phyloP scores from a whole-genome alignment of 768 basidiomycete species.

The Filobasidium floriforme region DNA sequence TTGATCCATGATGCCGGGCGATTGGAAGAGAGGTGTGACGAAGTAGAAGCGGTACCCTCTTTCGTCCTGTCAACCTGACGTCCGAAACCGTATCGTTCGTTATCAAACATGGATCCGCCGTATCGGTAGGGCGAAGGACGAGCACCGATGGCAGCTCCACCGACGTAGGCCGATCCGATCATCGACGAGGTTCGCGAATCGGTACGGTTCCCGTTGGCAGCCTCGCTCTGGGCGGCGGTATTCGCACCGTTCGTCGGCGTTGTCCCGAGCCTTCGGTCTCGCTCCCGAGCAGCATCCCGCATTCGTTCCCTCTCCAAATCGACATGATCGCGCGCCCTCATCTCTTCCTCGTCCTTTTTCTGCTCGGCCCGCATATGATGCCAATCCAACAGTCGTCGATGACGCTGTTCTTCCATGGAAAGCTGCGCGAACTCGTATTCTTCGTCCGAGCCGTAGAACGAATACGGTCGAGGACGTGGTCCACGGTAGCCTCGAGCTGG shows the following conservation, averaged over 20 bases:
- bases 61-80: background rate
- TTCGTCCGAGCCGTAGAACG: too few species aligned
- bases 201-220: too few species aligned
- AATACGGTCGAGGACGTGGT: too few species aligned
- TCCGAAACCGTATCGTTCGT: background rate
- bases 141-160: background rate
- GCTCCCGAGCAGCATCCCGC: slow-evolving; percentile 5
- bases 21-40: background rate
- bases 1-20: slow-evolving; percentile 14
- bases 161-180: background rate
- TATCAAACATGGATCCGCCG: slow-evolving; percentile 15
- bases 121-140: slow-evolving; percentile 13
- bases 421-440: too few species aligned
- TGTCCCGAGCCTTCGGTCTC: background rate
- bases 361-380: too few species aligned
- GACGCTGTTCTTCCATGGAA: too few species aligned
- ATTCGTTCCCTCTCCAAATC: slow-evolving; percentile 3
- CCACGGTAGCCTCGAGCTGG: too few species aligned
- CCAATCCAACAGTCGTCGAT: too few species aligned
- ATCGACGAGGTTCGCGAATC: too few species aligned
- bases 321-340: slow-evolving; percentile 1
- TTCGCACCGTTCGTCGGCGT: background rate
- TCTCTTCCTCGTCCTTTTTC: too few species aligned
- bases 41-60: background rate
- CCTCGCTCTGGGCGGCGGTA: too few species aligned